Evolutionary conservation across 2,329 filamentous ascomycete species (phyloP).

Genomic region (Colletotrichum sidae): DNA sequence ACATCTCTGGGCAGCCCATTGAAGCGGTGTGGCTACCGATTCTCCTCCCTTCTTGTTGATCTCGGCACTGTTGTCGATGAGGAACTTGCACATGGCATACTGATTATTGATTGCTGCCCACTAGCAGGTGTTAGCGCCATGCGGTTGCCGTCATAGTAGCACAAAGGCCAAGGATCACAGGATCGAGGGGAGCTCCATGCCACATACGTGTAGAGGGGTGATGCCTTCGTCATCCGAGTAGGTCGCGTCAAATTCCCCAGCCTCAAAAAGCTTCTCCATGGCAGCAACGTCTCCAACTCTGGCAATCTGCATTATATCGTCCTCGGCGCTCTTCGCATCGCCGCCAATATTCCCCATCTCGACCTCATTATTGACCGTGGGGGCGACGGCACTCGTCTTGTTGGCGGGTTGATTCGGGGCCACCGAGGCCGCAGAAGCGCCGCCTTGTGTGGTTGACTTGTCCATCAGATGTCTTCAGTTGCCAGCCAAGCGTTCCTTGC

Average conservation of each 20-base stretch:
- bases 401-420: constrained; percentile 66
- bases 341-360: constrained; percentile 64
- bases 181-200: constrained; percentile 1
- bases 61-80: constrained; percentile 85
- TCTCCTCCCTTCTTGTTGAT: constrained; percentile 97
- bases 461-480: constrained; percentile 51
- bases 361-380: constrained; percentile 68
- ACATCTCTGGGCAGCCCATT: constrained; percentile 97
- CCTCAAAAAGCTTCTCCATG: constrained; percentile 91
- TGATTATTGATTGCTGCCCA: constrained; percentile 99
- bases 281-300: constrained; percentile 85
- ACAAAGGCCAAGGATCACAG: not conserved
- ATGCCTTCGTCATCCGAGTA: constrained; percentile 93
- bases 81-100: constrained; percentile 95
- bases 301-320: constrained; percentile 96
- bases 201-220: constrained; percentile 89
- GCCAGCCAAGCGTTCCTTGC: constrained; percentile 9
- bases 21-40: constrained; percentile 90
- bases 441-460: constrained; percentile 51
- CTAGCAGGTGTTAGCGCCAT: constrained; percentile 58
- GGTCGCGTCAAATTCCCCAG: constrained; percentile 82
- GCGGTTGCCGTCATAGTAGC: constrained; percentile 11
- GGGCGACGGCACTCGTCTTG: constrained; percentile 64
- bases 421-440: constrained; percentile 51
- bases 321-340: constrained; percentile 59